Conservation (phyloP, 2,329 filamentous ascomycete genomes). For the Botrytis byssoidea region DNA sequence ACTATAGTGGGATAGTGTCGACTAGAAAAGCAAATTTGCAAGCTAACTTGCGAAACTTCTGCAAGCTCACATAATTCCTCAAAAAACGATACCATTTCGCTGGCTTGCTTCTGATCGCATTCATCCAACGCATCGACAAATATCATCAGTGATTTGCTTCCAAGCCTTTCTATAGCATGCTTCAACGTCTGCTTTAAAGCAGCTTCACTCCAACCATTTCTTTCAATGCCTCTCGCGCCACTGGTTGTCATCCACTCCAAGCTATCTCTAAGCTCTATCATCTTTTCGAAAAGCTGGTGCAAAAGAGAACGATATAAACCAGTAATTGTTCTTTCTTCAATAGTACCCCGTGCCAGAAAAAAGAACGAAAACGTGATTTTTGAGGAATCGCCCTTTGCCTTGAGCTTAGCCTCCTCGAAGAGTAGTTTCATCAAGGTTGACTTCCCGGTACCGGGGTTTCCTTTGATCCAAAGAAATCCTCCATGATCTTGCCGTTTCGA, state of each 20-base stretch:
- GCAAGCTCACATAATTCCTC: slow-evolving; percentile 27
- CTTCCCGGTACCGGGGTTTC: slow-evolving; percentile 48
- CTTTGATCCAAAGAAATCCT: slow-evolving; percentile 49
- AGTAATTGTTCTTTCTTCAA: slow-evolving; percentile 46
- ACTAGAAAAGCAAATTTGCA: slow-evolving; percentile 37
- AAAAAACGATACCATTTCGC: slow-evolving; percentile 29
- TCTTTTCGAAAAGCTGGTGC: slow-evolving; percentile 44
- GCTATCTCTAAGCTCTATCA: slow-evolving; percentile 39
- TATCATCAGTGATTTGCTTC: slow-evolving; percentile 35
- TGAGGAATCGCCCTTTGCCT: slow-evolving; percentile 25
- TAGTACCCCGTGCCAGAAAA: slow-evolving; percentile 31
- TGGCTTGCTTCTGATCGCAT: slow-evolving; percentile 24
- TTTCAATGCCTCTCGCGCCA: slow-evolving; percentile 26
- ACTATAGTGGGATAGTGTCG: slow-evolving; percentile 34
- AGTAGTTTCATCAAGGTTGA: slow-evolving; percentile 45
- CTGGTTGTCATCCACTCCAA: slow-evolving; percentile 33
- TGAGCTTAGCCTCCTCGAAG: slow-evolving; percentile 35
- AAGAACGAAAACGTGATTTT: slow-evolving; percentile 41
- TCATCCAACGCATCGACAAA: slow-evolving; percentile 37
- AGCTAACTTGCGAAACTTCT: slow-evolving; percentile 13
- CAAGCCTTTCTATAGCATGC: slow-evolving; percentile 36
- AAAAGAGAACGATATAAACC: slow-evolving; percentile 54
- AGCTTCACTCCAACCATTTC: slow-evolving; percentile 36
- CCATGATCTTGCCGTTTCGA: slow-evolving; percentile 36
- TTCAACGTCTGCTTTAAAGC: slow-evolving; percentile 32